Evolutionary conservation across 306 rosid species (phyloP).

Genomic region (Bauhinia variegata): DNA sequence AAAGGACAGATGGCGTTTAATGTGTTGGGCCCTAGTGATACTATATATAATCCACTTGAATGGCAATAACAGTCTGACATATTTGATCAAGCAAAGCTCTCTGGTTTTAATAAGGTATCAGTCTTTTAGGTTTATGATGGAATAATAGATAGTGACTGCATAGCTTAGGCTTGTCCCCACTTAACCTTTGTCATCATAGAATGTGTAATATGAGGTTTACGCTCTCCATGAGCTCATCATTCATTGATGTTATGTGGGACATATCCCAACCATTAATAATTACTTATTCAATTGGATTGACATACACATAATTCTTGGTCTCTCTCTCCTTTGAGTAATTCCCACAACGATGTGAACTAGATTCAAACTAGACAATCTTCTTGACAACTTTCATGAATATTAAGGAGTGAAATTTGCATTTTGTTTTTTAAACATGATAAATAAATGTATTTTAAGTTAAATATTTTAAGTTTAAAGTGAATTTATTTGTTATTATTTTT

Average conservation of each 20-base stretch:
- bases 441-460: no score
- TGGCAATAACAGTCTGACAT: conserved; percentile 39
- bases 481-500: no score
- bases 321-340: conserved; percentile 17
- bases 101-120: conserved; percentile 42
- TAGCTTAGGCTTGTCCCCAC: conserved; percentile 62
- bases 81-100: conserved; percentile 43
- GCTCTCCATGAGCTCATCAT: conserved; percentile 58
- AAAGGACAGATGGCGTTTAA: conserved; percentile 36
- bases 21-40: conserved; percentile 52
- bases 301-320: no score
- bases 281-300: conserved; percentile 28
- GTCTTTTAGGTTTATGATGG: conserved; percentile 48
- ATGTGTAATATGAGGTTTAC: conserved; percentile 43
- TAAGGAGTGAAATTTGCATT: no score
- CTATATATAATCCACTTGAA: conserved; percentile 48
- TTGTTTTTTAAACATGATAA: no score
- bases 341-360: no score
- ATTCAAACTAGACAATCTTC: no score
- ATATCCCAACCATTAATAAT: conserved; percentile 39
- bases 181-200: conserved; percentile 38
- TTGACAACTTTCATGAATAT: no score
- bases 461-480: no score
- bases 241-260: no score
- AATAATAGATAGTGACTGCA: conserved; percentile 57